Evolutionary conservation across 2,329 filamentous ascomycete genomes (phyloP).

Genomic region (Aureobasidium melanogenum): DNA sequence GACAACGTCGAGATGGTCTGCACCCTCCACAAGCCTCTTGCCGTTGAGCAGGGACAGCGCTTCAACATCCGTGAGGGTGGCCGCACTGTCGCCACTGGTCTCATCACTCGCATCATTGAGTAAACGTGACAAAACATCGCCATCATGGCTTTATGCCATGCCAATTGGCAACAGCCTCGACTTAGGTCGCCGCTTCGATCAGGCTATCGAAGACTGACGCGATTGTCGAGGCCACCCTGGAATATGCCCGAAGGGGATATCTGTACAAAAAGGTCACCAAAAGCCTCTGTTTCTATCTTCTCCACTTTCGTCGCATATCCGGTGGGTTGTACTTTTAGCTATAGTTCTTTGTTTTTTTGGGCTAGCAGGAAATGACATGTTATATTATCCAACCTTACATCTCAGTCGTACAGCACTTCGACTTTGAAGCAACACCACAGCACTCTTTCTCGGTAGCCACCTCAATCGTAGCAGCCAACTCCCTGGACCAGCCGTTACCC

Average conservation of each 20-base stretch:
- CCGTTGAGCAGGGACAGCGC: constrained; percentile 83
- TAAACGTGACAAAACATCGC: constrained; percentile 16
- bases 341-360: constrained; percentile 7
- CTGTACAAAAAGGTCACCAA: constrained; percentile 11
- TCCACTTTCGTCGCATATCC: constrained; percentile 7
- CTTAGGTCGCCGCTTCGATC: constrained; percentile 4
- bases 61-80: constrained; percentile 99
- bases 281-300: constrained; percentile 10
- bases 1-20: constrained; percentile 98
- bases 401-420: too few species aligned
- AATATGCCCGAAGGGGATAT: background rate
- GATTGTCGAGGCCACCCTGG: background rate
- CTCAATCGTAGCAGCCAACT: too few species aligned
- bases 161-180: background rate
- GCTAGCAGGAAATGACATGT: constrained; percentile 7
- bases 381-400: background rate
- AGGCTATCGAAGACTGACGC: background rate
- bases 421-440: too few species aligned
- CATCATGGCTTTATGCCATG: background rate
- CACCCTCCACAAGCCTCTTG: constrained; percentile 74
- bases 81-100: constrained; percentile 41
- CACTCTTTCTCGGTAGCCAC: too few species aligned
- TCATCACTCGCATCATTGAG: constrained; percentile 31
- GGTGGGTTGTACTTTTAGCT: constrained; percentile 11
- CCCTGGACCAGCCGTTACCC: too few species aligned